Base-by-base conservation (phyloP, 257 asterid genomes). In the Jaltomata sinuosa region DNA sequence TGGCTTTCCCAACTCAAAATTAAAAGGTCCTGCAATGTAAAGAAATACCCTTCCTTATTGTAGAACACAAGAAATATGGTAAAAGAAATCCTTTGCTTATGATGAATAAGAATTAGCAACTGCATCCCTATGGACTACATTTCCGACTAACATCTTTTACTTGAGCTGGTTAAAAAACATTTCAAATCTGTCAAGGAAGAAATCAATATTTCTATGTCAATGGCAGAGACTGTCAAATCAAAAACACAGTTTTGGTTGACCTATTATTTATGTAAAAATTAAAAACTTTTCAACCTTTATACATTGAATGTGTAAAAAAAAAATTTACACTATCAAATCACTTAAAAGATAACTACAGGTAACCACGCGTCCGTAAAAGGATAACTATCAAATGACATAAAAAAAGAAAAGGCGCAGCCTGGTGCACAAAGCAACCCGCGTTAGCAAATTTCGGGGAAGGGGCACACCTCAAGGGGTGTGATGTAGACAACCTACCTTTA, bases 11-110 rank as follows among this genome's bases (percentile, higher is more conserved):
- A 85, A 89, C 88, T 88, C 94, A 77, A 93, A 96, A 89, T 93
- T 96, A 91, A 96, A 96, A 54, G 99, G 99, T 64, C 99, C 98
- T 96, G 94, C 83, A 85, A 65, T 71, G 72, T 34, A 65, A 84
- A 40, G 15, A 79, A 82, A 84, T 78, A 27, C 27, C n/a, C 18
- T 29, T n/a, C 5, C 32, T 40, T 84, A 31, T 53, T 79, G 15
- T 47, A 45, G 34, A 62, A 18, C 3, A 59, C 36, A 64, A 47
- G 40, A 81, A 19, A 47, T 55, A 82, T 62, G 86, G 86, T 32
- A 77, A 84, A 83, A 62, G n/a, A 34, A 62, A 68, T 49, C 36
- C 31, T 77, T 61, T 77, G 29, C 40, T 29, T 57, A 31, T 38
- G 81, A 74, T 74, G n/a, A 74, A 74, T 45, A 29, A 47, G 81